Base-by-base conservation (phyloP, 179 eudicot genomes). In the Amaranthus tricolor region DNA sequence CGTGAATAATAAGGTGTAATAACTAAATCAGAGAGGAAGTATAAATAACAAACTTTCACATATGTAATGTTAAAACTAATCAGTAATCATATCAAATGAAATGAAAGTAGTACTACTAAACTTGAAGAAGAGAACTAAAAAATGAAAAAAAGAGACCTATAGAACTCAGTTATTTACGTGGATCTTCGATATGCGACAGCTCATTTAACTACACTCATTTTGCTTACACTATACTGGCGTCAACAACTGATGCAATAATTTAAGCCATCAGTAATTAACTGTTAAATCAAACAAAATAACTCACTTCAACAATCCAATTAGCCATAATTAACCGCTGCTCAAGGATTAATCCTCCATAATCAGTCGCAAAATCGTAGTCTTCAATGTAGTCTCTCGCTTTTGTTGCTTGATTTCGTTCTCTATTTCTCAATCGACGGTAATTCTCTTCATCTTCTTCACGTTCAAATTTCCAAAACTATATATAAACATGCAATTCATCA, bases 241-340 rank as follows among this genome's bases (percentile, higher is more conserved):
- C 70, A 50, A 13, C 3, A 21, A 44, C 24, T 19, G 15, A 58
- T 21, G 7, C 51, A n/a, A 54, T 62, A 75, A 48, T 61, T 65
- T 20, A 80, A 72, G 77, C 53, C 76, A 4, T 48, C 67, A 70
- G 59, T 54, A 20, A 40, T 31, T 14, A 20, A 66, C 65, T 13
- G 55, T 40, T n/a, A 19, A 6, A 50, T 31, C 40, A 31, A 57
- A 48, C 45, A 60, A 75, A 62, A 63, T 2, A 55, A 58, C 78
- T 43, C 64, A 96, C 99, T 94, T 96, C 92, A 62, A 96, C 76
- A 47, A 96, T 96, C 99, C 99, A 96, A 72, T 93, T 88, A n/a
- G 91, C 92, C 97, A 96, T 96, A 14, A 86, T 80, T 8, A 85
- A 79, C 63, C 99, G 89, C 69, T 96, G 98, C 82, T 93, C 94